Percentiles rank a stretch among this genome's conserved stretches.
Conservation (phyloP, 768 basidiomycete species). For the Hortiboletus flavorubellus region DNA sequence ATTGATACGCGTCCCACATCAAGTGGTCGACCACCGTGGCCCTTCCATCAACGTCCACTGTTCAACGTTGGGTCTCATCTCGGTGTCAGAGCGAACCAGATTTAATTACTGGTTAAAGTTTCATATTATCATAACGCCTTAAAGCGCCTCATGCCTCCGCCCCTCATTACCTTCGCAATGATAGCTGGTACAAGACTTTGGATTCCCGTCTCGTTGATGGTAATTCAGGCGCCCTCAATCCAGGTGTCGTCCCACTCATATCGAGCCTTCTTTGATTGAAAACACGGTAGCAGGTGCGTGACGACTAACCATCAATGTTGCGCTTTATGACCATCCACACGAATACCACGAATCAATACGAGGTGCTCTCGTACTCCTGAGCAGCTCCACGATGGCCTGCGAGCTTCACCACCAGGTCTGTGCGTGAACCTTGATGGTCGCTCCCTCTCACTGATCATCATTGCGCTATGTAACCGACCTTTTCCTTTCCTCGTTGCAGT, state of each 20-base stretch:
- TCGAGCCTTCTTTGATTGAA: conserved; percentile 17
- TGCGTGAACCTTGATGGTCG: conserved; percentile 11
- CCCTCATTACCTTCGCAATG: conserved; percentile 23
- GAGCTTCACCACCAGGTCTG: conserved; percentile 1
- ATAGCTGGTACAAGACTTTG: conserved; percentile 3
- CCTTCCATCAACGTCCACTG: conserved; percentile 5
- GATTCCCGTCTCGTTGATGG: conserved; percentile 16
- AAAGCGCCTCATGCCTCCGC: conserved; percentile 16
- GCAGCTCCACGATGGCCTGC: background rate
- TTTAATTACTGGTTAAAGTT: conserved; percentile 17
- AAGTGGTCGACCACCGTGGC: conserved; percentile 1
- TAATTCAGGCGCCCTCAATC: background rate
- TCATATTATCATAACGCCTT: conserved; percentile 17
- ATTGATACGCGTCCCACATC: conserved; percentile 11
- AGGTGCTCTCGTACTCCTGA: background rate
- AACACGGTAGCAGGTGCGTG: conserved; percentile 11
- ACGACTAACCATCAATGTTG: conserved; percentile 6
- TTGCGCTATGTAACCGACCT: conserved; percentile 1
- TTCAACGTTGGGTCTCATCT: conserved; percentile 18
- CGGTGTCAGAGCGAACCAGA: conserved; percentile 24
- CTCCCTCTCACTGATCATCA: conserved; percentile 8
- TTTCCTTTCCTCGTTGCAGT: conserved; percentile 5
- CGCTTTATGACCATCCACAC: background rate
- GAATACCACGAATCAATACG: conserved; percentile 7
- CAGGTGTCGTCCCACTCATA: conserved; percentile 18